Base-by-base conservation (phyloP, 2,329 filamentous ascomycete genomes). In the Alternaria burnsii region DNA sequence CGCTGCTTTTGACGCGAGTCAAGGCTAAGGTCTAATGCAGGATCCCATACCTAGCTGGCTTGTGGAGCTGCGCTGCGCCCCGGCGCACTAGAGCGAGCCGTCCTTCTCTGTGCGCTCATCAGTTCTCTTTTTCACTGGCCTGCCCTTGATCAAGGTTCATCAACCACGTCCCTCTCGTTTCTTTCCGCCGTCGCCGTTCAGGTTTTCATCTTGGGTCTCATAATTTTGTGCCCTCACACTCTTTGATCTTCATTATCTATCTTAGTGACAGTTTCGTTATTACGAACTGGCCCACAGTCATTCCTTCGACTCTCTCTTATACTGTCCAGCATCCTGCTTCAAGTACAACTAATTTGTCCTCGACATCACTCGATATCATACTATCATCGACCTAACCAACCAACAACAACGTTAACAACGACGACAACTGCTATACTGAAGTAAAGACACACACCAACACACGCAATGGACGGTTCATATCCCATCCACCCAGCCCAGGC, bases 381-480 rank as follows among this genome's bases (percentile, higher is more conserved):
- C 38, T 53, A 26, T 41, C 48, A 43, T 61, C 50, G 54, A 34
- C 32, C 32, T 20, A n/a, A 36, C 56, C 38, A 62, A 54, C 61
- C 60, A 62, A 18, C 38, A 41, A 22, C 38, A 34, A 59, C 20
- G 26, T 52, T 40, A 36, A 69, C 59, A 67, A 63, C 66, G 66
- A 66, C 63, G 71, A 66, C 64, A 71, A 58, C 62, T 30, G 16
- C 48, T 43, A 44, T 20, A 55, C 7, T 47, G 36, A 46, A 48
- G 43, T 36, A 30, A 55, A 55, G 28, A 36, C 38, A 32, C 53
- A 59, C 50, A 18, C 51, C 52, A 58, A 65, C 65, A 72, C 62
- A 59, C 61, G 62, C 81, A 82, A 93, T 93, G 90, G 90, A 92
- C 75, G 79, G 86, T 80, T 73, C 87, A 86, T 85, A 85, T 72